Conservation (phyloP, 305 asterid genomes). For the Fraxinus platypoda region DNA sequence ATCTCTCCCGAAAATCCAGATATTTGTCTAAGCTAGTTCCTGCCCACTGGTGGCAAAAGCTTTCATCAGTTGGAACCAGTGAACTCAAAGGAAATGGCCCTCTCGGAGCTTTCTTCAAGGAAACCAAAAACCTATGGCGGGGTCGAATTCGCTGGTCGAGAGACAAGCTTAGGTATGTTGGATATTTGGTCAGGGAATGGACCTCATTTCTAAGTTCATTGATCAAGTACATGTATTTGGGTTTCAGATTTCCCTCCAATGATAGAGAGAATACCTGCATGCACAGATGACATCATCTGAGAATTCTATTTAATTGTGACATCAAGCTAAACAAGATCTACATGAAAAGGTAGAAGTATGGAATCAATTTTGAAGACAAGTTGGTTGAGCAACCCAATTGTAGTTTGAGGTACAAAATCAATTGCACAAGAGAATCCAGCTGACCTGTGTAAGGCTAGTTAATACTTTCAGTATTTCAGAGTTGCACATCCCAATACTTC, state of each 20-base stretch:
- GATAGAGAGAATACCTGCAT: slow-evolving; percentile 85
- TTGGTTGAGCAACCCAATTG: slow-evolving; percentile 15
- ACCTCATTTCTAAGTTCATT: slow-evolving; percentile 84
- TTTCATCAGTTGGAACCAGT: slow-evolving; percentile 82
- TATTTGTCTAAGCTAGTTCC: slow-evolving; percentile 81
- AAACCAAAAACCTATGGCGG: slow-evolving; percentile 78
- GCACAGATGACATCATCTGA: slow-evolving; percentile 1
- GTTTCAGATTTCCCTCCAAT: slow-evolving; percentile 79
- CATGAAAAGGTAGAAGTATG: background rate
- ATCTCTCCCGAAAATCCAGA: slow-evolving; percentile 76
- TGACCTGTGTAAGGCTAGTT: slow-evolving; percentile 90
- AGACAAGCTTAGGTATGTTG: slow-evolving; percentile 81
- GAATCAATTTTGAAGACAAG: background rate
- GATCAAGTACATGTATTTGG: slow-evolving; percentile 81
- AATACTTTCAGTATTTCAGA: slow-evolving; percentile 73
- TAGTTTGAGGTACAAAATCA: slow-evolving; percentile 12
- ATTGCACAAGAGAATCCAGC: slow-evolving; percentile 22
- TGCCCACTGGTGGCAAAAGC: slow-evolving; percentile 94
- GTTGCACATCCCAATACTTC: slow-evolving; percentile 79
- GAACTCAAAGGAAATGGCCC: slow-evolving; percentile 94
- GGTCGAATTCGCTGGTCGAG: slow-evolving; percentile 89
- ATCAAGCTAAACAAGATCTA: background rate
- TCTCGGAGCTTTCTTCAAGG: slow-evolving; percentile 79
- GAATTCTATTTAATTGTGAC: background rate
- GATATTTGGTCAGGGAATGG: slow-evolving; percentile 80